A percentile compares a stretch with the other conserved stretches of the same genome.
phyloP scores from a whole-genome alignment of 805 yeast species.

The Metschnikowia amazonensis region DNA sequence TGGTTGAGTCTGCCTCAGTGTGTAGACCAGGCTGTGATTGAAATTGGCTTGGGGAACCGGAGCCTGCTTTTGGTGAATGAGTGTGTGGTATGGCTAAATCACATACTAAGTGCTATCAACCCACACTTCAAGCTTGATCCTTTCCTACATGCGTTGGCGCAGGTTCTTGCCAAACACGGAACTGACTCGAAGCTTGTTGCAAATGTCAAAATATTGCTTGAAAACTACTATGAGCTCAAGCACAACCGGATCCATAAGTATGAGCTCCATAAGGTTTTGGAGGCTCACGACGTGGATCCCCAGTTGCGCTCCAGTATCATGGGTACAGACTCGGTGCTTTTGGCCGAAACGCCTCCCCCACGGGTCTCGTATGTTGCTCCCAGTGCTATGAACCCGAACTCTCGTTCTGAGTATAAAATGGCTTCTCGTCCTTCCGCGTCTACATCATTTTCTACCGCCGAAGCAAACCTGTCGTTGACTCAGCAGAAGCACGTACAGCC shows the following conservation, averaged over 20 bases:
- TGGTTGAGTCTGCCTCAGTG: conserved; percentile 50
- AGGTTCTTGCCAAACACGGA: conserved; percentile 12
- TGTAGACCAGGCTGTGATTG: conserved; percentile 45
- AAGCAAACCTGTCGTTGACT: not conserved
- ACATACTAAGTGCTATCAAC: conserved; percentile 33
- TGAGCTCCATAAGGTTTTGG: conserved; percentile 44
- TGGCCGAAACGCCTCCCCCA: not conserved
- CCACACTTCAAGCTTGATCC: conserved; percentile 29
- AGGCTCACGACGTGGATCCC: conserved; percentile 27
- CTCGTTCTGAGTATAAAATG: not conserved
- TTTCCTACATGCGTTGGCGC: conserved; percentile 26
- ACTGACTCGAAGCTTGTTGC: conserved; percentile 14
- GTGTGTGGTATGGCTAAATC: conserved; percentile 42
- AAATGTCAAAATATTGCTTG: conserved; percentile 22
- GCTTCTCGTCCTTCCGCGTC: not conserved
- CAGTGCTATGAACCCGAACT: not conserved
- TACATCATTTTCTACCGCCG: not conserved
- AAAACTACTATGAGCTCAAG: conserved; percentile 26
- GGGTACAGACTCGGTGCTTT: conserved; percentile 14
- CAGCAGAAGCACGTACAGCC: not conserved
- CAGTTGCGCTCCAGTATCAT: conserved; percentile 19
- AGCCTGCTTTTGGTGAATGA: conserved; percentile 40
- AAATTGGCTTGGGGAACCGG: conserved; percentile 40
- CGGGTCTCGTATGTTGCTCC: not conserved
- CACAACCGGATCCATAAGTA: conserved; percentile 39